Evolutionary conservation across 1,284 basidiomycete species (phyloP), one percentile per base, ranked within the genome.

Genomic region (Sporisorium sorghi): DNA sequence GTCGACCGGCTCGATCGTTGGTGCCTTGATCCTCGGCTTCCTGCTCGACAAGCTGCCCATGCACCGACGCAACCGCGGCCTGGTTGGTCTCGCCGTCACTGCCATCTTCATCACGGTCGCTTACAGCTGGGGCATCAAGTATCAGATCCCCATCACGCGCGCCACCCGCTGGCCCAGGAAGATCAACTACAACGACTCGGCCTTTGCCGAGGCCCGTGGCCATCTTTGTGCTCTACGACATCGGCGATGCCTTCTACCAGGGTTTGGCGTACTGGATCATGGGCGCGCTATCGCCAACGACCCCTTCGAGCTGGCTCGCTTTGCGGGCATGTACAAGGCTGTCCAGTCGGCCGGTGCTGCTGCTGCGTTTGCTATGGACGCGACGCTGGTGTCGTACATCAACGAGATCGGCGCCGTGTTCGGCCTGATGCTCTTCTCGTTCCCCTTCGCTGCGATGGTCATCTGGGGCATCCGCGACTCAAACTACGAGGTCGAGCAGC

Each of bases 261-360:
- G 60, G 73, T 35, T 58, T 76, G 33, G 63, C 70, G 1, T 78
- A 79, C 59, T 73, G 62, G 58, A 64, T 80, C 49, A 73, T 80
- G 56, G 78, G 78, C 14, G 65, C 75, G 28, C n/a, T n/a, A 62
- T 79, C 54, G 73, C 77, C 43, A 79, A 80, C 69, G 76, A 80
- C 58, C 61, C 78, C 42, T 70, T 70, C 49, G 76, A 78, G 57
- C 72, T 80, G 14, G 78, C 78, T 15, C 64, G 62, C 12, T 63
- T 71, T 23, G 75, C 78, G 3, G 78, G 78, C 17, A 60, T 77
- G 52, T 75, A 75, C 67, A 77, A 77, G 48, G 69, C 62, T 24
- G 57, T 80, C 6, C 78, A 80, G 62, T 77, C 75, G 8, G 74
- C 75, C 9, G 78, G 78, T 33, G 65, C 67, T 21, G 74, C 73